Evolutionary conservation across 306 rosid species (phyloP), one percentile per base, ranked within the genome.

Genomic region (Psophocarpus tetragonolobus): DNA sequence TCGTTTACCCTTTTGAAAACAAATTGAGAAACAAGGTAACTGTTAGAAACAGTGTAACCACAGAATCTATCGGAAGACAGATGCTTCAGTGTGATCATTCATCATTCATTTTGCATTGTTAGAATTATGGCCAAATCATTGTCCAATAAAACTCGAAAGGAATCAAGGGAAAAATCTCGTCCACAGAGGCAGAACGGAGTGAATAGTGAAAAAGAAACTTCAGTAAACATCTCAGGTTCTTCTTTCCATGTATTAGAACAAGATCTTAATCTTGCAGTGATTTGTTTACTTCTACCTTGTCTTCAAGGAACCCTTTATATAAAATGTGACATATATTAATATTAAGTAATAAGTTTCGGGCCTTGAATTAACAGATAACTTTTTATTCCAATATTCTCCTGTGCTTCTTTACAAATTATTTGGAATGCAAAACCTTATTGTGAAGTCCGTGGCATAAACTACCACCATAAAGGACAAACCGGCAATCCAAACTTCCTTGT

Each of bases 71-170:
- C 53, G 78, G 45, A 70, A 65, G 47, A 48, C 15, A 27, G 53
- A 71, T 68, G 15, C 48, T 26, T 18, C 36, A 68, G 66, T 65
- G 70, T 61, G 72, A 62, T 26, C 44, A 75, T 29, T n/a, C 61
- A 54, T 53, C 61, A 54, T 61, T 24, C 78, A 75, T 70, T 71
- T 64, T 71, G 75, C 82, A 47, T 50, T 57, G 23, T 47, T 63
- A 64, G 47, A 65, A 56, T 68, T 75, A 75, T 75, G 66, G 44
- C 65, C 68, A n/a, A 50, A 57, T 79, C 70, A 20, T 68, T 78
- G 39, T 84, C 84, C 50, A 74, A 23, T 72, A 68, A 75, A 80
- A 69, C 18, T 56, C 11, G 71, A 73, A 48, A 71, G 74, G 45
- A 80, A 80, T 71, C 44, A 20, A 27, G 53, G 11, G 8, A 76